phyloP scores from a whole-genome alignment of 2,329 filamentous ascomycete genomes.

The Cladophialophora immunda region DNA sequence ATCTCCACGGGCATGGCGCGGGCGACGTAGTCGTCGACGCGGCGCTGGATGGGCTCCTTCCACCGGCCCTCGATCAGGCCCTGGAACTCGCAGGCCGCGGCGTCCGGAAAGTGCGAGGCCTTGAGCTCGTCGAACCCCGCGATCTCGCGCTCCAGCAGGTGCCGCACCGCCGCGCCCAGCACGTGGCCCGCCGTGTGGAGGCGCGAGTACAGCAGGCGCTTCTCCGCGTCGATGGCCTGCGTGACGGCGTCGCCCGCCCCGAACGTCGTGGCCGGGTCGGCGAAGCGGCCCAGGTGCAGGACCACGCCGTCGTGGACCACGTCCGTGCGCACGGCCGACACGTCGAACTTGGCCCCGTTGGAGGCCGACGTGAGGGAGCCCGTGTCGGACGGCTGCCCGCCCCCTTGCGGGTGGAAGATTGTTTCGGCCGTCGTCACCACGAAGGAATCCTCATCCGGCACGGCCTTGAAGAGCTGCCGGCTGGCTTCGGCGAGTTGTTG shows the following conservation, averaged over 20 bases:
- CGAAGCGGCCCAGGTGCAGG: conserved; percentile 71
- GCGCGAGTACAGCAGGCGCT: conserved; percentile 70
- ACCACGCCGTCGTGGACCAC: conserved; percentile 62
- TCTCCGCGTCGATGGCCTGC: conserved; percentile 68
- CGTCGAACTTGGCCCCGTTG: conserved; percentile 54
- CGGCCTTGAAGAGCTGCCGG: conserved; percentile 66
- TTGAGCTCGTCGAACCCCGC: conserved; percentile 71
- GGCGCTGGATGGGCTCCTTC: conserved; percentile 69
- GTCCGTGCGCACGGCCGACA: conserved; percentile 66
- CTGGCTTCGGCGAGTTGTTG: conserved; percentile 61
- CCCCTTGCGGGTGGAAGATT: conserved; percentile 80
- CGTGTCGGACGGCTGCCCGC: conserved; percentile 75
- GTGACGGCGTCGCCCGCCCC: conserved; percentile 55
- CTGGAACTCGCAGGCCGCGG: conserved; percentile 72
- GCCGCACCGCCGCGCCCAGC: conserved; percentile 71
- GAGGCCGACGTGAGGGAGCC: conserved; percentile 61
- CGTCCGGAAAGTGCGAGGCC: conserved; percentile 74
- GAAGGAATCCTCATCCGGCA: conserved; percentile 60
- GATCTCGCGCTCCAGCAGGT: conserved; percentile 63
- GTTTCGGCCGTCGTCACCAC: conserved; percentile 70
- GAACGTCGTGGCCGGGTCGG: conserved; percentile 46
- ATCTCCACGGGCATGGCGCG: conserved; percentile 67
- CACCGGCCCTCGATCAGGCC: conserved; percentile 71
- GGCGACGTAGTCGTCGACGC: conserved; percentile 66
- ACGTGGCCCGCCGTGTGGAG: conserved; percentile 79